phyloP scores from a whole-genome alignment of 345 rosid genomes.

The Citropsis articulata region DNA sequence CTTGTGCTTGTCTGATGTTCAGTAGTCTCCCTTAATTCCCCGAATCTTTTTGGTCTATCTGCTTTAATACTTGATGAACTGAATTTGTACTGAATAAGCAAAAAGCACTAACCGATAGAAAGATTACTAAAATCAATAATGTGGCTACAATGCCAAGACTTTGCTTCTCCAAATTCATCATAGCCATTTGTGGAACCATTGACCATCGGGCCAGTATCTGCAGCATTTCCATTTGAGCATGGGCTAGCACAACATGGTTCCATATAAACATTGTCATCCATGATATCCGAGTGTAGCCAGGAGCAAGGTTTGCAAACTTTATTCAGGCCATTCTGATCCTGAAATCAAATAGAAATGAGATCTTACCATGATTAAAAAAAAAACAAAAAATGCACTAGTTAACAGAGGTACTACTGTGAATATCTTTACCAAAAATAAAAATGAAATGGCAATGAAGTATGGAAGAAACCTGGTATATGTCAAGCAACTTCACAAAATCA shows the following conservation, averaged over 20 bases:
- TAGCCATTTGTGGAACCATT: constrained; percentile 27
- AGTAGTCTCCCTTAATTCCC: neutral
- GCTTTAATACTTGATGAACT: neutral
- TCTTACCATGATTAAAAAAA: neutral
- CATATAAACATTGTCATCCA: constrained; percentile 92
- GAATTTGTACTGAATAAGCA: neutral
- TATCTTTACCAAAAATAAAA: neutral
- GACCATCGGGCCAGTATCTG: constrained; percentile 10
- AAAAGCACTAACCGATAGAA: constrained; percentile 50
- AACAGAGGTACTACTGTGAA: neutral
- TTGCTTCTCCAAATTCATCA: constrained; percentile 23
- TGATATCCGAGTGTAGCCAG: constrained; percentile 89
- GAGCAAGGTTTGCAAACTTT: constrained; percentile 52
- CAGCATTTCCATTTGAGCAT: constrained; percentile 16
- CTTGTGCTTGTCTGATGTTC: neutral
- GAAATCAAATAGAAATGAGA: constrained; percentile 22
- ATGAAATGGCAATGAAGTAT: constrained; percentile 1
- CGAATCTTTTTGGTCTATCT: neutral
- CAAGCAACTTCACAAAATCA: constrained; percentile 51
- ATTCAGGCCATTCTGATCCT: constrained; percentile 43
- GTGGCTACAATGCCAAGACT: constrained; percentile 70
- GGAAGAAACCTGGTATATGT: constrained; percentile 49
- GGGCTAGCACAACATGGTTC: constrained; percentile 37
- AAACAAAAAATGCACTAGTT: neutral
- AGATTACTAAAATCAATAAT: constrained; percentile 85